These are phyloP conservation scores for Globisporangium nunn DNA, from an alignment of 352 stramenopile species.

Conservation along the genomic window DNA sequence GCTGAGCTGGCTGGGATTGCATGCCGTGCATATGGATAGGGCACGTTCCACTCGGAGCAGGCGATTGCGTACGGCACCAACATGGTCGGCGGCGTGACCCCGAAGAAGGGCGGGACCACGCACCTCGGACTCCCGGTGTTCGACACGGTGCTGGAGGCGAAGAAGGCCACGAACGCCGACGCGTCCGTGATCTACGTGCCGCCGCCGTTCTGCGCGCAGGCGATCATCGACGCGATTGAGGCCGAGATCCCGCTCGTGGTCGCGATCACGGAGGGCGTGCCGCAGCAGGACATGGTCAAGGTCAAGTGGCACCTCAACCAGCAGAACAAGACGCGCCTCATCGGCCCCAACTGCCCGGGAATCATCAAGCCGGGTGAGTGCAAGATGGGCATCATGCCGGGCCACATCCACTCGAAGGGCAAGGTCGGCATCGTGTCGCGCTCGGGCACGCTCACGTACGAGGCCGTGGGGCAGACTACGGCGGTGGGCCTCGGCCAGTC, in stretches of 20 bases:
- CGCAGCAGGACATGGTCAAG: conserved; percentile 99
- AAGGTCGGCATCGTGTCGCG: conserved; percentile 99
- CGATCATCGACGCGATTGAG: conserved; percentile 98
- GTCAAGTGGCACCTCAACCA: conserved; percentile 93
- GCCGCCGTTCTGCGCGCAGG: conserved; percentile 95
- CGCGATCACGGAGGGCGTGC: conserved; percentile 99
- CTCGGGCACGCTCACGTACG: conserved; percentile 98
- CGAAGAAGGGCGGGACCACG: conserved; percentile 96
- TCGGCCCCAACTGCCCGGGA: conserved; percentile 99
- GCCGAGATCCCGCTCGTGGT: conserved; percentile 95
- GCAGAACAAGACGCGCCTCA: conserved; percentile 94
- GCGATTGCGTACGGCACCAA: conserved; percentile 99
- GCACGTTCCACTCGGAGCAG: conserved; percentile 98
- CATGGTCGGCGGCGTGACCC: conserved; percentile 98
- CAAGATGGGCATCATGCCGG: conserved; percentile 99
- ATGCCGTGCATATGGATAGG: conserved; percentile 29
- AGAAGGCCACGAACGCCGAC: conserved; percentile 88
- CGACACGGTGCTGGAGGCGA: conserved; percentile 92
- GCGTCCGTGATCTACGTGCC: conserved; percentile 99
- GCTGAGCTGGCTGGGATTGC: background rate
- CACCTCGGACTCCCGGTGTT: conserved; percentile 99
- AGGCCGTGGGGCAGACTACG: conserved; percentile 98
- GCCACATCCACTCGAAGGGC: conserved; percentile 97
- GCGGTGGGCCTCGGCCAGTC: conserved; percentile 94
- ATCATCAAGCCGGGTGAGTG: conserved; percentile 99